Evolutionary conservation across 1,284 basidiomycete genomes (phyloP), one percentile per base, ranked within the genome.

Genomic region (Veloporphyrellus conicus): DNA sequence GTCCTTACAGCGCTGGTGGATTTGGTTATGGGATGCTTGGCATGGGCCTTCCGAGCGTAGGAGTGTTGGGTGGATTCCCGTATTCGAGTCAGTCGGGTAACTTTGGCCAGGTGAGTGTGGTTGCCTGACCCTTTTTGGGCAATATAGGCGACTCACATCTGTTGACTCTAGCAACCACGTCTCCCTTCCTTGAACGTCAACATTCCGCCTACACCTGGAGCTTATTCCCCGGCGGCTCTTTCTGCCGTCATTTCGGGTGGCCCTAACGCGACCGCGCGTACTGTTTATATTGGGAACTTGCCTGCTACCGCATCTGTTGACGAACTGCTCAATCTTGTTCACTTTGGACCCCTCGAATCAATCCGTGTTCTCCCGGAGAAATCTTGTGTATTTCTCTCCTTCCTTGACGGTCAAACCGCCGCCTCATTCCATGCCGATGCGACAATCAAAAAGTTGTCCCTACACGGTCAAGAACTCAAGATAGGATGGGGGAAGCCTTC

Each of bases 281-380:
- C 96, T 0, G 94, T 99, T 41, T 99, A 98, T 68, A 87, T 99
- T 50, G 96, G 95, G 56, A 97, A 96, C 70, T 79, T 99, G 35
- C 95, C 95, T 14, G 77, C 89, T n/a, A 92, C 92, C 19, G 94
- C 95, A 0, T 94, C 93, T 6, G 93, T 97, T 49, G 94, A 98
- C 65, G 95, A 99, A 68, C 82, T 99, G 22, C 86, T 98, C 62
- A 97, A 93, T 68, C 86, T 97, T 53, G 95, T 99, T 55, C 93
- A 96, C 61, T 98, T 97, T 66, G 96, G 95, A 6, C 95, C 95
- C 0, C 87, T 99, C 56, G 95, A 98, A 68, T 89, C 84, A 43
- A 90, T 98, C 62, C 89, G 92, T 43, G 87, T 99, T 32, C 79
- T 98, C n/a, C 92, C 93, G 34, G 95, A 98, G 68, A 98, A 97